Percentiles rank a stretch among this genome's conserved stretches.
phyloP scores from a whole-genome alignment of 805 yeast species.

The Cyberlindnera nakhonratchasimensis region DNA sequence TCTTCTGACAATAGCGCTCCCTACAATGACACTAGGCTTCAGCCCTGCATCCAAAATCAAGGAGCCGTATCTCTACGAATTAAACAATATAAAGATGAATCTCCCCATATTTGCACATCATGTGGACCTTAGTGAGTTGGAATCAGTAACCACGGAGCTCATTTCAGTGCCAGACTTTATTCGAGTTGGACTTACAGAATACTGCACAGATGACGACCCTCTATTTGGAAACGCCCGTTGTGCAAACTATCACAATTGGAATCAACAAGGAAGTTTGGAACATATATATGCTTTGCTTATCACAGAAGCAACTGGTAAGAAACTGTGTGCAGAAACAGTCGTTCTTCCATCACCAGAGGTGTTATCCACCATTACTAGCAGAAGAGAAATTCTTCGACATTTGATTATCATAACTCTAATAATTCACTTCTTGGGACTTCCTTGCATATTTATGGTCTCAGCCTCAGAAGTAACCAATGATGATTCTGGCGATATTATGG shows the following conservation, averaged over 20 bases:
- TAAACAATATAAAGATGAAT: slow-evolving; percentile 4
- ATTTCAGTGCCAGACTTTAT: slow-evolving; percentile 6
- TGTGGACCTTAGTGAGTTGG: neutral
- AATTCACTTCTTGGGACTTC: slow-evolving; percentile 1
- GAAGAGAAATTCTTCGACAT: neutral
- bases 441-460: neutral
- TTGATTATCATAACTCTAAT: neutral
- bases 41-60: neutral
- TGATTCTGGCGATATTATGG: neutral
- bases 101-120: slow-evolving; percentile 1
- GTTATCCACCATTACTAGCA: neutral
- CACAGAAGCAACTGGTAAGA: slow-evolving; percentile 4
- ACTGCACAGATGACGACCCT: slow-evolving; percentile 10
- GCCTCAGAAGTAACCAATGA: neutral
- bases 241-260: slow-evolving; percentile 2
- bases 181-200: slow-evolving; percentile 2
- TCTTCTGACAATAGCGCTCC: neutral
- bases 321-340: neutral
- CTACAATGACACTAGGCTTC: neutral
- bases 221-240: slow-evolving; percentile 1
- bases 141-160: neutral
- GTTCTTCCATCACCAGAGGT: neutral
- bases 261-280: neutral
- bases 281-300: slow-evolving; percentile 5
- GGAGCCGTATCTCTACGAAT: slow-evolving; percentile 3